Conservation (phyloP, 257 asterid genomes). For the Nicotiana otophora region DNA sequence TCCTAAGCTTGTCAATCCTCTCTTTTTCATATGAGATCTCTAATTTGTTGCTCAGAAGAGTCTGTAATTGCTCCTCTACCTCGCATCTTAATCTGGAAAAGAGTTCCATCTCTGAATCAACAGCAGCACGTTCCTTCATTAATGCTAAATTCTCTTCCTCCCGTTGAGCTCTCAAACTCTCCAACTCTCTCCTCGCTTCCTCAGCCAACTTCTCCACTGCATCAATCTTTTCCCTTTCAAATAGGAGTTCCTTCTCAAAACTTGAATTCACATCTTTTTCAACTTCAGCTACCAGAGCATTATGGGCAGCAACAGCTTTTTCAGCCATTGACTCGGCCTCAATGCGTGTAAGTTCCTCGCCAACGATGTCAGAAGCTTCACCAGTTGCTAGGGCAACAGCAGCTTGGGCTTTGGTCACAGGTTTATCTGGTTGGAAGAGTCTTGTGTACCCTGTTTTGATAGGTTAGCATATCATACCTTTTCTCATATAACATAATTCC, state of each 20-base stretch:
- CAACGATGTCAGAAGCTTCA: slow-evolving; percentile 69
- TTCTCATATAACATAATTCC: slow-evolving; percentile 3
- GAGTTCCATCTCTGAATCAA: slow-evolving; percentile 89
- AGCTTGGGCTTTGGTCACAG: slow-evolving; percentile 97
- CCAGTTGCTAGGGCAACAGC: slow-evolving; percentile 91
- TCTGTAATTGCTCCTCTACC: slow-evolving; percentile 81
- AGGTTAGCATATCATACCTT: not conserved
- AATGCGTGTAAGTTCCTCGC: slow-evolving; percentile 93
- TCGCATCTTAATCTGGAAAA: slow-evolving; percentile 73
- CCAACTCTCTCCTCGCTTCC: slow-evolving; percentile 73
- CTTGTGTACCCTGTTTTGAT: slow-evolving; percentile 76
- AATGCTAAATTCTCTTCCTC: slow-evolving; percentile 74
- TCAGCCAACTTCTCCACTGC: slow-evolving; percentile 78
- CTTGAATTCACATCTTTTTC: slow-evolving; percentile 81
- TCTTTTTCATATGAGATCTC: slow-evolving; percentile 87
- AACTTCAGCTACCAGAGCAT: slow-evolving; percentile 79
- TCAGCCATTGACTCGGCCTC: slow-evolving; percentile 98
- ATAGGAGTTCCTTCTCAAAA: slow-evolving; percentile 60
- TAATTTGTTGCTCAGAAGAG: slow-evolving; percentile 55
- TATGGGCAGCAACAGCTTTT: slow-evolving; percentile 92
- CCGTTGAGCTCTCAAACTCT: slow-evolving; percentile 62
- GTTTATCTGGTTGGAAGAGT: slow-evolving; percentile 94
- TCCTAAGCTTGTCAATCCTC: slow-evolving; percentile 71
- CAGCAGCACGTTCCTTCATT: slow-evolving; percentile 78
- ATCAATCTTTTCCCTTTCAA: slow-evolving; percentile 69